phyloP scores from a whole-genome alignment of 352 stramenopile species.

The Globisporangium uncinulatum region DNA sequence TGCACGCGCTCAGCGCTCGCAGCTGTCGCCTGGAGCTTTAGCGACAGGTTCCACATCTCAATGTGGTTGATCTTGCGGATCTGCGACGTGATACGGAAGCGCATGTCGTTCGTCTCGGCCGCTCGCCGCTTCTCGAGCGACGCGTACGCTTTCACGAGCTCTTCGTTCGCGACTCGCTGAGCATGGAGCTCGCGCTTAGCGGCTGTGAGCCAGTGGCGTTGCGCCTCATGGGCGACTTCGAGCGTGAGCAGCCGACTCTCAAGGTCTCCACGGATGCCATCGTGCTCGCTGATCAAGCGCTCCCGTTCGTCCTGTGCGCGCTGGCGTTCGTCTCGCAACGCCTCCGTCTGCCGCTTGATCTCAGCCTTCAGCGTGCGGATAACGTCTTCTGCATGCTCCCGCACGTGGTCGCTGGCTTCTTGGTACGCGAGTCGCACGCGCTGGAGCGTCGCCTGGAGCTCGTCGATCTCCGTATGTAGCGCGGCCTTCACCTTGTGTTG shows the following conservation, averaged over 20 bases:
- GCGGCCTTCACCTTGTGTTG: slow-evolving; percentile 29
- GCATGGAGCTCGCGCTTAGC: slow-evolving; percentile 56
- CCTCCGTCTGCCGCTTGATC: slow-evolving; percentile 24
- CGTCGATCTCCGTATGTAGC: slow-evolving; percentile 31
- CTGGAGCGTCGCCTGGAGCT: slow-evolving; percentile 25
- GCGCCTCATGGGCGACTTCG: slow-evolving; percentile 31
- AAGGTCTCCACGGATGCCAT: slow-evolving; percentile 28
- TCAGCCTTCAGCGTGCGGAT: slow-evolving; percentile 33
- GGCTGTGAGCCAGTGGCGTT: slow-evolving; percentile 67
- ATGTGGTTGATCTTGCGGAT: slow-evolving; percentile 67
- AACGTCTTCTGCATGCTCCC: slow-evolving; percentile 35
- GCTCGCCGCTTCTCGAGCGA: slow-evolving; percentile 68
- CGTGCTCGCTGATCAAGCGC: slow-evolving; percentile 40
- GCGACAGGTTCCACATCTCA: slow-evolving; percentile 77
- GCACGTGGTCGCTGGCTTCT: slow-evolving; percentile 38
- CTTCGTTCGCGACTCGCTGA: slow-evolving; percentile 64
- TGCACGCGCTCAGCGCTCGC: slow-evolving; percentile 41
- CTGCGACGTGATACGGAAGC: slow-evolving; percentile 60
- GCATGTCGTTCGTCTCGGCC: slow-evolving; percentile 75
- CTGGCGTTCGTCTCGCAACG: slow-evolving; percentile 25
- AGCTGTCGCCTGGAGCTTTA: slow-evolving; percentile 68
- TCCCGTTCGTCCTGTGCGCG: slow-evolving; percentile 27
- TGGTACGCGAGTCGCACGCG: slow-evolving; percentile 45
- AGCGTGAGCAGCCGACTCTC: slow-evolving; percentile 26
- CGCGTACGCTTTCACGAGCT: slow-evolving; percentile 52